These are phyloP conservation scores for Cercophora scortea DNA, from an alignment of 495 filamentous ascomycete genomes.

Conservation along the genomic window DNA sequence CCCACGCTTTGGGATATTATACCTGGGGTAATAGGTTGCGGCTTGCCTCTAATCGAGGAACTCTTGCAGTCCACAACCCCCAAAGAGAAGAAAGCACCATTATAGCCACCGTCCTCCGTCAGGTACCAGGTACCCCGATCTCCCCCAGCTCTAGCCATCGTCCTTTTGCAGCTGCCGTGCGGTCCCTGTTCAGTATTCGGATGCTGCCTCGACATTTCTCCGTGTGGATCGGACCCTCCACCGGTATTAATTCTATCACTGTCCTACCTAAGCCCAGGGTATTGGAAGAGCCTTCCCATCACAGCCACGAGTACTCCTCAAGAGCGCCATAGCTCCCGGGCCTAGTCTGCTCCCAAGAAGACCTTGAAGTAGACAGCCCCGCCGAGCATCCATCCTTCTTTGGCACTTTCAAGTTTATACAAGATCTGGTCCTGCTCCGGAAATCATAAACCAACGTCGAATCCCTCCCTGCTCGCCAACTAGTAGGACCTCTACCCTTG, in stretches of 20 bases:
- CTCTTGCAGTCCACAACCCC: slow-evolving; percentile 25
- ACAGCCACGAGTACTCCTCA: slow-evolving; percentile 34
- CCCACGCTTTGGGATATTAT: slow-evolving; percentile 30
- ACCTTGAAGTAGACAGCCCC: slow-evolving; percentile 25
- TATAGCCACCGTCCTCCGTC: slow-evolving; percentile 25
- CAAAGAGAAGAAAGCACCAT: slow-evolving; percentile 16
- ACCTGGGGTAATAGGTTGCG: slow-evolving; percentile 31
- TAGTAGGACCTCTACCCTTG: not conserved
- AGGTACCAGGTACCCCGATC: slow-evolving; percentile 32
- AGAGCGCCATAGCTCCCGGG: slow-evolving; percentile 34
- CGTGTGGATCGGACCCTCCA: slow-evolving; percentile 34
- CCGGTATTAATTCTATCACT: slow-evolving; percentile 45
- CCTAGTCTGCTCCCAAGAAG: slow-evolving; percentile 25
- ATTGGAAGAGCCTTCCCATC: slow-evolving; percentile 34
- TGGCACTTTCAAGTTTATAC: slow-evolving; percentile 19
- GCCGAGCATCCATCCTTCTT: slow-evolving; percentile 20
- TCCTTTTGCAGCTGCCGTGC: slow-evolving; percentile 28
- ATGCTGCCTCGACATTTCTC: slow-evolving; percentile 42
- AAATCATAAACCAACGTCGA: slow-evolving; percentile 10
- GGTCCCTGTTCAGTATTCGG: slow-evolving; percentile 36
- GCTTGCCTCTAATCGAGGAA: slow-evolving; percentile 33
- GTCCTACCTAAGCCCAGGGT: slow-evolving; percentile 39
- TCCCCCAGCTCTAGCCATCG: slow-evolving; percentile 9
- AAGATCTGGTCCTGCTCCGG: slow-evolving; percentile 22
- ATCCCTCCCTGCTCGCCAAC: slow-evolving; percentile 3